Evolutionary conservation across 2,329 filamentous ascomycete genomes (phyloP), one percentile per base, ranked within the genome.

Genomic region (Nannizziopsis barbatae): DNA sequence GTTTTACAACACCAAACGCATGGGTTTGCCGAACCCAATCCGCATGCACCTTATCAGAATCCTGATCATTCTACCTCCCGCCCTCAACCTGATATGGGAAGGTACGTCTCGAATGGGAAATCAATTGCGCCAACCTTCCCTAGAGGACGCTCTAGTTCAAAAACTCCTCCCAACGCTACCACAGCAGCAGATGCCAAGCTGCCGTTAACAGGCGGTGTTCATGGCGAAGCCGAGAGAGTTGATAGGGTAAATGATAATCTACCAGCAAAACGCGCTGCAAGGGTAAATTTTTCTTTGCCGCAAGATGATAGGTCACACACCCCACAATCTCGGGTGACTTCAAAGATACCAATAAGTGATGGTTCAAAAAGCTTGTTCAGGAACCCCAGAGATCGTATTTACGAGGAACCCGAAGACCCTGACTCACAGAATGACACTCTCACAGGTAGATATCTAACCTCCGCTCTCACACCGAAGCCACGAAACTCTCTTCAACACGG

Each of bases 381-480:
- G 55, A 77, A 79, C 52, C 75, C 76, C 2, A 69, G 76, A 48
- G 77, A 80, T 57, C 71, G 75, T 42, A 81, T 95, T 52, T 95
- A 87, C 74, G 89, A 95, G 64, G 90, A 95, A 62, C 84, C 86
- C 1, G 79, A 84, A 58, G 72, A 74, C 30, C 39, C 60, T 27
- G 50, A 58, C 50, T 53, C 59, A 14, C 42, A 51, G 40, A 52
- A 45, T 50, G 54, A 56, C 62, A 46, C 48, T 61, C 2, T 58
- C 60, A 11, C 56, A 54, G 50, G 49, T 57, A 27, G 17, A 22
- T 10, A 37, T 17, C 56, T 59, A 51, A 65, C 60, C 46, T 70
- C 72, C 14, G 72, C 76, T 17, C 63, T 84, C 35, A 73, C 72
- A 51, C 64, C 75, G 43, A 81, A 81, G 57, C 68, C 75, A 38